Evolutionary conservation across 106 monocot species (phyloP).

Genomic region (Allium cepa): DNA sequence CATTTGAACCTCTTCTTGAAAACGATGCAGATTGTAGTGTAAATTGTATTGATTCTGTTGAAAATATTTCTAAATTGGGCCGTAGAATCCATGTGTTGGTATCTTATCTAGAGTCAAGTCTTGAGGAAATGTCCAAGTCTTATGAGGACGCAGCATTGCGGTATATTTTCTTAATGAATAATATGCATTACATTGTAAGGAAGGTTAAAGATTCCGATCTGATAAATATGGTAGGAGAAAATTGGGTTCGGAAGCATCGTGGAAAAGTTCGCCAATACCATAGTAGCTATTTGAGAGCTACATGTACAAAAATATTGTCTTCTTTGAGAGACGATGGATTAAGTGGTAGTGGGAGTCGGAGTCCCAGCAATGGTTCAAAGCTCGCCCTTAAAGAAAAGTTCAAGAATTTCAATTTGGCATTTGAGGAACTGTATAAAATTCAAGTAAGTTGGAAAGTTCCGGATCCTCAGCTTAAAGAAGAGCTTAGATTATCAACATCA

Average conservation of each 20-base stretch:
- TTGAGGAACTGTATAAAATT: slow-evolving; percentile 20
- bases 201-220: slow-evolving; percentile 51
- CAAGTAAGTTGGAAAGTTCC: slow-evolving; percentile 27
- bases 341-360: slow-evolving; percentile 17
- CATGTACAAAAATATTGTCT: slow-evolving; percentile 45
- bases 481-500: slow-evolving; percentile 20
- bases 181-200: slow-evolving; percentile 47
- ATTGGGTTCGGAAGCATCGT: slow-evolving; percentile 46
- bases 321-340: slow-evolving; percentile 59
- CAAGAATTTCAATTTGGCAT: slow-evolving; percentile 21
- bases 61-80: slow-evolving; percentile 27
- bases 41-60: slow-evolving; percentile 3
- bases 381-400: slow-evolving; percentile 22
- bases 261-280: slow-evolving; percentile 49
- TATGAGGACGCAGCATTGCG: slow-evolving; percentile 49
- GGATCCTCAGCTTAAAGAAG: slow-evolving; percentile 20
- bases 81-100: slow-evolving; percentile 24
- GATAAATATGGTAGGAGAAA: slow-evolving; percentile 34
- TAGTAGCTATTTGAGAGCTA: slow-evolving; percentile 47
- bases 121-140: slow-evolving; percentile 57
- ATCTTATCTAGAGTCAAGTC: slow-evolving; percentile 49
- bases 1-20: slow-evolving; percentile 26
- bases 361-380: slow-evolving; percentile 30
- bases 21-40: not conserved
- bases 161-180: slow-evolving; percentile 71